Evolutionary conservation across 768 basidiomycete species (phyloP).

Genomic region (Phallus indusiatus): DNA sequence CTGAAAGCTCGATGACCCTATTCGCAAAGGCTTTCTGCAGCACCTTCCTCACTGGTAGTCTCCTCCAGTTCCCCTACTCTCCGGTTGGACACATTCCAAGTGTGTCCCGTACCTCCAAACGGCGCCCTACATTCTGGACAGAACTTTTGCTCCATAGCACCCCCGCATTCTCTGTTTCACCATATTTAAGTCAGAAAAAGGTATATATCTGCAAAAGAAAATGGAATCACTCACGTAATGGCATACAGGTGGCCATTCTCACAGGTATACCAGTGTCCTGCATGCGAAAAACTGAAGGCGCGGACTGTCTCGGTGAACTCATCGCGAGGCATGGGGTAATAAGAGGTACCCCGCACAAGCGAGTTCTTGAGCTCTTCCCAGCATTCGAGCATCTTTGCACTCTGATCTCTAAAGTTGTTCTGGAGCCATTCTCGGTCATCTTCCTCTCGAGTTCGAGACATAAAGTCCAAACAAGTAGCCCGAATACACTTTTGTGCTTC

Average conservation of each 20-base stretch:
- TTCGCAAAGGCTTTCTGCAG: not conserved
- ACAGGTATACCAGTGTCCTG: constrained; percentile 24
- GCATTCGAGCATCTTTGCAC: constrained; percentile 32
- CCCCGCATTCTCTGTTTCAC: constrained; percentile 43
- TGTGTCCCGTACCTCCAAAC: constrained; percentile 43
- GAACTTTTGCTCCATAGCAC: constrained; percentile 34
- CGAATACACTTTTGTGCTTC: constrained; percentile 3
- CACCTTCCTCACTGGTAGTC: constrained; percentile 27
- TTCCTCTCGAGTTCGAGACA: constrained; percentile 17
- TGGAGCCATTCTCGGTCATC: constrained; percentile 31
- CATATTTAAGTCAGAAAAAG: not conserved
- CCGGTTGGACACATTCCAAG: constrained; percentile 33
- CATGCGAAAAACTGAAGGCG: constrained; percentile 34
- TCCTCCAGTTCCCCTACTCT: constrained; percentile 37
- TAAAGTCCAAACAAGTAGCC: not conserved
- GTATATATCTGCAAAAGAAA: not conserved
- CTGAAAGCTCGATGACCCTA: no score
- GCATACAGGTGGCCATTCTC: constrained; percentile 54
- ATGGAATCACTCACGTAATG: constrained; percentile 40
- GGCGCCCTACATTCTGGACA: constrained; percentile 51
- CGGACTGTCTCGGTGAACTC: constrained; percentile 43
- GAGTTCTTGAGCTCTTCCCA: constrained; percentile 35
- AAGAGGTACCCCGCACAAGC: constrained; percentile 35
- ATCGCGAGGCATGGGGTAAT: constrained; percentile 41
- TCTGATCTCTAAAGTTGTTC: constrained; percentile 30